Evolutionary conservation across 306 rosid genomes (phyloP).

Genomic region (Senna tora): DNA sequence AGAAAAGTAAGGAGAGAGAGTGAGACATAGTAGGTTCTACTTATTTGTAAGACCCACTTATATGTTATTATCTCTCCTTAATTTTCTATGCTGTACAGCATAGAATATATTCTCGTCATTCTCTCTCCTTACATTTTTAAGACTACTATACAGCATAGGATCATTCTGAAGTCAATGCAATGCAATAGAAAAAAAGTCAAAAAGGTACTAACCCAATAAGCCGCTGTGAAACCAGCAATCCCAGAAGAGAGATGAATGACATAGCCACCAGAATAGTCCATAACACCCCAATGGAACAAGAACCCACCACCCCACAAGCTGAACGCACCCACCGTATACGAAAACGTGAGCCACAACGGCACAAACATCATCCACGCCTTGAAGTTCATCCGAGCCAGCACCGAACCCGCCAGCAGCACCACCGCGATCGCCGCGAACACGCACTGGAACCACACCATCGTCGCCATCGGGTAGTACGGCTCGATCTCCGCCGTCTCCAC

Average conservation of each 20-base stretch:
- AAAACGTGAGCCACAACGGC: slow-evolving; percentile 42
- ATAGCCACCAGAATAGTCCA: slow-evolving; percentile 55
- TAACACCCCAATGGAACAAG: slow-evolving; percentile 50
- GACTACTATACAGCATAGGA: no score
- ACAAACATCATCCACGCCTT: slow-evolving; percentile 52
- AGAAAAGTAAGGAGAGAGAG: no score
- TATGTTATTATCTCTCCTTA: no score
- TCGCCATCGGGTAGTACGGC: slow-evolving; percentile 43
- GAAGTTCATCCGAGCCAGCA: slow-evolving; percentile 42
- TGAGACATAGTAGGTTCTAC: no score
- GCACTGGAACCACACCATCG: slow-evolving; percentile 49
- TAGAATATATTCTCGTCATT: no score
- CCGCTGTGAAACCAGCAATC: slow-evolving; percentile 47
- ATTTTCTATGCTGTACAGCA: no score
- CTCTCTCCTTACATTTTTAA: no score
- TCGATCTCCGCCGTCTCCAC: slow-evolving; percentile 13
- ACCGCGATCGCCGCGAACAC: slow-evolving; percentile 40
- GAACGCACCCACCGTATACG: slow-evolving; percentile 42
- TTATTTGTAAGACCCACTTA: no score
- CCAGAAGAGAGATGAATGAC: slow-evolving; percentile 56
- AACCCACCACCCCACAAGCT: slow-evolving; percentile 50
- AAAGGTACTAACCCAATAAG: slow-evolving; percentile 43
- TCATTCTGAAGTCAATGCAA: no score
- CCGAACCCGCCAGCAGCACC: slow-evolving; percentile 37
- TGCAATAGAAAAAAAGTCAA: no score